Evolutionary conservation across 495 filamentous ascomycete genomes (phyloP), one percentile per base, ranked within the genome.

Genomic region (Annulohypoxylon stygium): DNA sequence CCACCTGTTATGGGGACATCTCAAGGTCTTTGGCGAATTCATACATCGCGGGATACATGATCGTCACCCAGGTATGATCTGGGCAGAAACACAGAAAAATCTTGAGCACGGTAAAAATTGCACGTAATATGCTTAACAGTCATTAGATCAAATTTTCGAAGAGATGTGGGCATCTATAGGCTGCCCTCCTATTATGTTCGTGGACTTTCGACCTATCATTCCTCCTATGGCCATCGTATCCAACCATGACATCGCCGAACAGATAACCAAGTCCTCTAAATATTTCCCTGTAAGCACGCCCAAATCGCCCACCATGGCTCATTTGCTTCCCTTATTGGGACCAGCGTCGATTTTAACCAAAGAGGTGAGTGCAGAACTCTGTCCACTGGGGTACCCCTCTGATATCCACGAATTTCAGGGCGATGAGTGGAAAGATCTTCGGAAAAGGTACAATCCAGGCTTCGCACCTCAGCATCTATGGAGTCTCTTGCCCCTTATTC

Each of bases 1-100:
- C 2, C 78, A 78, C 7, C 48, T 78, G 2, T 1, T 83, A 57
- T 81, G 76, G 78, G 80, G 81, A 2, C 78, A 83, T 65, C 47
- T 81, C 64, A 69, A 74, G 47, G 23, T 41, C 12, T 51, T 83
- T 7, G 54, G 76, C 51, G 69, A 79, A 39, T 74, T 74, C 37
- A 74, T 70, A 26, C 11, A 36, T 4, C 65, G 65, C 2, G 70
- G 69, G 2, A 53, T 64, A 34, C 55, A 69, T 2, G 66, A 75
- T 8, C 53, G 70, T 18, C 79, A 81, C 61, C 54, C 69, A 45
- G 80, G 76, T 81, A 67, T 51, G 33, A 12, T 39, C 36, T 10
- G 11, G 8, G 2, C 36, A 12, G 8, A 39, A 39, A 39, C 8
- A 39, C 36, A 39, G 8, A 11, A 39, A 9, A 9, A 39, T 2